Percentiles rank a stretch among this genome's conserved stretches.
Evolutionary conservation across 371 early-diverging fungal genomes (phyloP).

Genomic region (Mortierella polycephala): DNA sequence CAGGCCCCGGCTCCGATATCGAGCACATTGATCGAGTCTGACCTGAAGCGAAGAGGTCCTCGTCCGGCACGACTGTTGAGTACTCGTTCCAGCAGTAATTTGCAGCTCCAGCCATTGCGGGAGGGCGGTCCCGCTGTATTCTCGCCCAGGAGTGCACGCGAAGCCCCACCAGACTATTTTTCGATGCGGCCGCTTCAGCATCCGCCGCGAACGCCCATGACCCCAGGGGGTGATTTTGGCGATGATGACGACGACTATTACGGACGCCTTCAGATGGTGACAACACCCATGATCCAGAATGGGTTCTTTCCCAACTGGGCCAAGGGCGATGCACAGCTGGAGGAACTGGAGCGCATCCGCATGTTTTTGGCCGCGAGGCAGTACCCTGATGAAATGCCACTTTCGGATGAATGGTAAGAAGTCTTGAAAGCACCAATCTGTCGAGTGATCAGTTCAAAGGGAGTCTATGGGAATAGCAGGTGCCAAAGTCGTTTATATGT

Average conservation of each 20-base stretch:
- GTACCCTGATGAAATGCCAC: conserved; percentile 53
- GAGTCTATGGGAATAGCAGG: background rate
- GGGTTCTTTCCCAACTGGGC: conserved; percentile 56
- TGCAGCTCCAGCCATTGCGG: conserved; percentile 37
- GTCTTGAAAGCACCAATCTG: background rate
- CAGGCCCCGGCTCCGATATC: background rate
- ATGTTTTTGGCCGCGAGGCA: conserved; percentile 39
- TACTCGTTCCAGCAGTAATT: conserved; percentile 36
- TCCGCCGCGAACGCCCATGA: conserved; percentile 51
- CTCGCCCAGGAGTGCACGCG: conserved; percentile 43
- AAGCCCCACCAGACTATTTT: conserved; percentile 34
- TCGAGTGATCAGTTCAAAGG: background rate
- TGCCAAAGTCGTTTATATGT: conserved; percentile 2
- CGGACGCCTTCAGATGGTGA: conserved; percentile 50
- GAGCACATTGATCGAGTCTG: conserved; percentile 16
- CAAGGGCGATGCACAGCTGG: conserved; percentile 53
- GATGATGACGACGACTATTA: conserved; percentile 44
- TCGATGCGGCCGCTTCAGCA: conserved; percentile 54
- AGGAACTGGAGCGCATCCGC: conserved; percentile 50
- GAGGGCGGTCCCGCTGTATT: conserved; percentile 29
- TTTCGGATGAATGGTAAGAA: conserved; percentile 52
- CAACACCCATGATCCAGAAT: conserved; percentile 54
- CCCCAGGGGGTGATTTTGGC: conserved; percentile 44
- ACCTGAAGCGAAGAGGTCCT: conserved; percentile 43
- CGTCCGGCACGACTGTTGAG: conserved; percentile 48